Evolutionary conservation across 2,329 filamentous ascomycete species (phyloP).

Genomic region (Xylaria multiplex): DNA sequence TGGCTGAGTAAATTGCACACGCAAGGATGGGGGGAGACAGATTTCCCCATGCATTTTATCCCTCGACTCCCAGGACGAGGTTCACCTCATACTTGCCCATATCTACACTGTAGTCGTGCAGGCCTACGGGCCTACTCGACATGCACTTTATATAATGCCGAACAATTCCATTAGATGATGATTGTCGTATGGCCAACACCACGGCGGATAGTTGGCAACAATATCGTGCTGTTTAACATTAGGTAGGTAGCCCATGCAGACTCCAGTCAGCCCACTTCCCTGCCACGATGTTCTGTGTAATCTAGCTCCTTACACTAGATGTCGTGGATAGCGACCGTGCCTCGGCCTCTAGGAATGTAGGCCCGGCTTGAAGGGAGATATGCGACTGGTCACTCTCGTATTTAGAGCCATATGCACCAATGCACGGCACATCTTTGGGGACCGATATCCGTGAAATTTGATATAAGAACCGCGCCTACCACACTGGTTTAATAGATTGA

Average conservation of each 20-base stretch:
- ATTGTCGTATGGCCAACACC: constrained; percentile 22
- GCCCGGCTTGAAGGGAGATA: constrained; percentile 7
- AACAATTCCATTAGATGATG: not conserved
- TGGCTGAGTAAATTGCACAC: constrained; percentile 22
- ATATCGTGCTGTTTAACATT: constrained; percentile 10
- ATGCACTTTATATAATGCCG: constrained; percentile 11
- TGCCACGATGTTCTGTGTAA: constrained; percentile 17
- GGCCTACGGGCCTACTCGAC: not conserved
- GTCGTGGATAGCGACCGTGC: constrained; percentile 15
- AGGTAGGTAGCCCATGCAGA: constrained; percentile 6
- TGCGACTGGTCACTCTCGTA: constrained; percentile 31
- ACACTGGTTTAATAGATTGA: constrained; percentile 13
- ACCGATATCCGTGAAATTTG: constrained; percentile 21
- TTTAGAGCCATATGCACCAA: constrained; percentile 7
- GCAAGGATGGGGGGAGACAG: constrained; percentile 20
- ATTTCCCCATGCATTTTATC: constrained; percentile 12
- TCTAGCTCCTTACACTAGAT: not conserved
- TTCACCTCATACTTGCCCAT: constrained; percentile 10
- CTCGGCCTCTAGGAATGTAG: constrained; percentile 14
- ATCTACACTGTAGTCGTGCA: not conserved
- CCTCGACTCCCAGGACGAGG: constrained; percentile 8
- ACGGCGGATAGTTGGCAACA: constrained; percentile 7
- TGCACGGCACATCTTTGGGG: constrained; percentile 21
- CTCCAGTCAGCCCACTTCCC: constrained; percentile 17
- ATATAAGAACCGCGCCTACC: constrained; percentile 13